Evolutionary conservation across 108 stramenopile genomes (phyloP).

Genomic region (Schizochytrium sp.): DNA sequence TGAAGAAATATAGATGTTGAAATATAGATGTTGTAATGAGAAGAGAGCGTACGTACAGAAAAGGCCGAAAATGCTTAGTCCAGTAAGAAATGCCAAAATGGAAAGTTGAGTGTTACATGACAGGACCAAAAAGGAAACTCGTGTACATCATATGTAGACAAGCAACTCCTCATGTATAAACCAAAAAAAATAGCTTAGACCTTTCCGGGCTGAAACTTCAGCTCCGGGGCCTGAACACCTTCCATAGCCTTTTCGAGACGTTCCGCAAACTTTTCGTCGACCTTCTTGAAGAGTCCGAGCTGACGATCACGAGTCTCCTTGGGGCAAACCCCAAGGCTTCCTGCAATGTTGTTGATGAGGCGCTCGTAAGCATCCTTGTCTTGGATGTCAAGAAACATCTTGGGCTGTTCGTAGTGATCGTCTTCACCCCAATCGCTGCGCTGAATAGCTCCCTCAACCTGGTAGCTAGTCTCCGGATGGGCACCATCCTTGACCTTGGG

Average conservation of each 20-base stretch:
- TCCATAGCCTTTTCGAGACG: slow-evolving; percentile 30
- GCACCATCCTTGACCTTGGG: slow-evolving; percentile 64
- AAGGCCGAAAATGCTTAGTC: no score
- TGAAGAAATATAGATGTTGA: no score
- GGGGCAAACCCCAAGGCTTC: slow-evolving; percentile 72
- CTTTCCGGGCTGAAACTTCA: slow-evolving; percentile 5
- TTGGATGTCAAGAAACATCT: slow-evolving; percentile 72
- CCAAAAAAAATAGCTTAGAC: not conserved
- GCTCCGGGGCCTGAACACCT: not conserved
- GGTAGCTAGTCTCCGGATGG: slow-evolving; percentile 16
- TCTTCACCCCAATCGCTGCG: slow-evolving; percentile 77
- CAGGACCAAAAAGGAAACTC: no score
- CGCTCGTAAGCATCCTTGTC: slow-evolving; percentile 71
- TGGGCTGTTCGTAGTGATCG: slow-evolving; percentile 77
- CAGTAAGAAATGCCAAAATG: no score
- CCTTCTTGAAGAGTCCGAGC: slow-evolving; percentile 76
- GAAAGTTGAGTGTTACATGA: no score
- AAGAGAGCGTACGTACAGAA: no score
- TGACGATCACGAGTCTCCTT: slow-evolving; percentile 77
- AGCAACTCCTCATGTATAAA: no score
- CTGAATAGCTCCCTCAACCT: slow-evolving; percentile 72
- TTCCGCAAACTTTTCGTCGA: slow-evolving; percentile 65
- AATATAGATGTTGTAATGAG: no score
- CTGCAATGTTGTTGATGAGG: slow-evolving; percentile 80
- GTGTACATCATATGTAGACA: no score